Percentiles rank a stretch among this genome's conserved stretches.
These are phyloP conservation scores for Lodderomyces elongisporus DNA, from an alignment of 1,139 yeast species.

Conservation along the genomic window DNA sequence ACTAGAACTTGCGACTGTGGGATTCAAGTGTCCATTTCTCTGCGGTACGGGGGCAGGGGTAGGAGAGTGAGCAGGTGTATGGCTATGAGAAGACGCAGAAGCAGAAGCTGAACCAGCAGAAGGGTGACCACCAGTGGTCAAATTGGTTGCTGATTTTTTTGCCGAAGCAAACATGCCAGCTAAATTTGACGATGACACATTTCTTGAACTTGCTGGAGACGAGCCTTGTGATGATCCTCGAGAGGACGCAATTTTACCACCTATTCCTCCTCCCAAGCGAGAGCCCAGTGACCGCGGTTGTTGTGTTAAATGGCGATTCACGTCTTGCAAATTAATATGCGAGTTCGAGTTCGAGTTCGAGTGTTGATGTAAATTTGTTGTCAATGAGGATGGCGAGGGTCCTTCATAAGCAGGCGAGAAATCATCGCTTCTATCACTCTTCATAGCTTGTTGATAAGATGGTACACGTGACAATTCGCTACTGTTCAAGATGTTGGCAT, in stretches of 20 bases:
- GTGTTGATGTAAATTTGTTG: too few species aligned
- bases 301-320: slow-evolving; percentile 13
- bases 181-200: slow-evolving; percentile 23
- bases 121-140: slow-evolving; percentile 1
- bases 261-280: too few species aligned
- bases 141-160: slow-evolving; percentile 7
- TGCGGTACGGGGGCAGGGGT: neutral
- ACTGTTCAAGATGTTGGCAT: slow-evolving; percentile 13
- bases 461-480: slow-evolving; percentile 62
- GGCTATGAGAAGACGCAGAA: too few species aligned
- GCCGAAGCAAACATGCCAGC: slow-evolving; percentile 6
- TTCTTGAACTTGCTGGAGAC: slow-evolving; percentile 28
- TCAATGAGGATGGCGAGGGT: too few species aligned
- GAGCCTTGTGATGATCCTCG: slow-evolving; percentile 19
- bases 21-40: too few species aligned
- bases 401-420: slow-evolving; percentile 63
- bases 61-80: too few species aligned
- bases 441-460: slow-evolving; percentile 72
- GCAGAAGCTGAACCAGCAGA: too few species aligned
- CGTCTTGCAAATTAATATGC: slow-evolving; percentile 27
- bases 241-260: slow-evolving; percentile 9
- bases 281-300: too few species aligned
- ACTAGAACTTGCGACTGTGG: neutral
- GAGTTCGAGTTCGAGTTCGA: too few species aligned
- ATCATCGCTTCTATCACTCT: slow-evolving; percentile 41